phyloP scores from a whole-genome alignment of 495 filamentous ascomycete species.

The Aspergillus olivimuriae region DNA sequence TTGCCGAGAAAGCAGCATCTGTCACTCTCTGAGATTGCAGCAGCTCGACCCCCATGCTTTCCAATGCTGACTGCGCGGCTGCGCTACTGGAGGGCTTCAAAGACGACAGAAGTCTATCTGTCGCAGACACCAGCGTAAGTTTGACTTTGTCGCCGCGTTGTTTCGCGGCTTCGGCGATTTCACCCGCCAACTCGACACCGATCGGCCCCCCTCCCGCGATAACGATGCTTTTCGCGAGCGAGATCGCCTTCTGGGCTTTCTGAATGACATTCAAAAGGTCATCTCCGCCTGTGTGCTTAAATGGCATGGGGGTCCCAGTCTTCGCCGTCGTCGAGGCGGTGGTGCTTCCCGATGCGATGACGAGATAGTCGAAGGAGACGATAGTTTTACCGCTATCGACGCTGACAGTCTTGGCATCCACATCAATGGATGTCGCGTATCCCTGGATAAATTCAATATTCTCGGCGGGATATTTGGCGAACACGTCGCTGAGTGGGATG shows the following conservation, averaged over 20 bases:
- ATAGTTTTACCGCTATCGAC: conserved; percentile 24
- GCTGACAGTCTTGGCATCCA: conserved; percentile 32
- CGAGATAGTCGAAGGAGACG: conserved; percentile 46
- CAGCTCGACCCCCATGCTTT: conserved; percentile 16
- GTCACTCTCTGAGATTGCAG: conserved; percentile 14
- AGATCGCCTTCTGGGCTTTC: conserved; percentile 39
- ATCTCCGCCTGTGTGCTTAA: conserved; percentile 42
- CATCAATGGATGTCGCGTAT: conserved; percentile 44
- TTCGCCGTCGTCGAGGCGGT: conserved; percentile 36
- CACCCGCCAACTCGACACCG: conserved; percentile 58
- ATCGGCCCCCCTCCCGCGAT: conserved; percentile 63
- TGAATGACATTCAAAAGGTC: conserved; percentile 36
- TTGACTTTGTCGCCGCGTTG: conserved; percentile 32
- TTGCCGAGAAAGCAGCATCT: conserved; percentile 9
- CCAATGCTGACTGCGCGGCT: conserved; percentile 21
- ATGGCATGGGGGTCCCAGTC: conserved; percentile 40
- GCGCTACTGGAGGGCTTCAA: conserved; percentile 22
- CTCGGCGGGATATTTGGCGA: conserved; percentile 41
- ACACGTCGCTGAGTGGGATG: conserved; percentile 42
- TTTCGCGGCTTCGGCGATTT: conserved; percentile 50
- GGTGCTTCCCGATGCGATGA: conserved; percentile 45
- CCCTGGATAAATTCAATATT: conserved; percentile 53
- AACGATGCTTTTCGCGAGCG: conserved; percentile 51
- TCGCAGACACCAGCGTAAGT: conserved; percentile 41
- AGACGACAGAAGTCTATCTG: conserved; percentile 25